These are phyloP conservation scores for Globisporangium abappressorium DNA, from an alignment of 352 stramenopile species.

Conservation along the genomic window DNA sequence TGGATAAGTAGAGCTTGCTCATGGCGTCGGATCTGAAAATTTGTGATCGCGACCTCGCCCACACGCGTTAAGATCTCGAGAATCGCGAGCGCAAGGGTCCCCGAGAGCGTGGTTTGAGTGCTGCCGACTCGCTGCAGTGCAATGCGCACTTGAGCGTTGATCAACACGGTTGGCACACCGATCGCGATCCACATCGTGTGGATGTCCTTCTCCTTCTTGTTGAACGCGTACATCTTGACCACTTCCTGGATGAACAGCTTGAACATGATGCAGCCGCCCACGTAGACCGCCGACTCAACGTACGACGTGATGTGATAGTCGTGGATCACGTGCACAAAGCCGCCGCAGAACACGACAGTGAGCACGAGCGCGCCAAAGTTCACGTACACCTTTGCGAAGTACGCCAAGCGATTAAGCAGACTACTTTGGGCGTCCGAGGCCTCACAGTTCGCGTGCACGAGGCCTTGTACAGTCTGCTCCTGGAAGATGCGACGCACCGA, in stretches of 20 bases:
- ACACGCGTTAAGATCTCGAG: conserved; percentile 29
- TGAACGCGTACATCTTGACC: conserved; percentile 21
- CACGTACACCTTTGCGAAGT: conserved; percentile 6
- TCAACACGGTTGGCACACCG: conserved; percentile 32
- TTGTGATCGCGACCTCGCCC: conserved; percentile 14
- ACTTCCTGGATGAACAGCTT: conserved; percentile 25
- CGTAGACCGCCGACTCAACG: neutral
- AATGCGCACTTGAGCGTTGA: conserved; percentile 41
- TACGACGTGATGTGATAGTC: neutral
- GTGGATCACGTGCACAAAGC: conserved; percentile 2
- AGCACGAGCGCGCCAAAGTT: neutral
- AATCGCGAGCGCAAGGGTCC: conserved; percentile 26
- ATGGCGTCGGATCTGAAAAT: too few species aligned
- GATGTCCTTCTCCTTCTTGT: conserved; percentile 12
- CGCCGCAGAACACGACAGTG: neutral
- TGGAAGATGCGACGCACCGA: conserved; percentile 6
- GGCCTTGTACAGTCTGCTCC: neutral
- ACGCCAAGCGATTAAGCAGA: neutral
- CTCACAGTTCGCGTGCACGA: neutral
- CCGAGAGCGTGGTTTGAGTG: conserved; percentile 21
- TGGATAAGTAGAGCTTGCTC: too few species aligned
- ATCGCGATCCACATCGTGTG: conserved; percentile 23
- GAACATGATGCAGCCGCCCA: conserved; percentile 6
- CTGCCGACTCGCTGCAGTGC: conserved; percentile 27
- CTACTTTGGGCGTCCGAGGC: neutral